Conservation (phyloP, 2,329 filamentous ascomycete genomes). For the Aspergillus thermomutatus region DNA sequence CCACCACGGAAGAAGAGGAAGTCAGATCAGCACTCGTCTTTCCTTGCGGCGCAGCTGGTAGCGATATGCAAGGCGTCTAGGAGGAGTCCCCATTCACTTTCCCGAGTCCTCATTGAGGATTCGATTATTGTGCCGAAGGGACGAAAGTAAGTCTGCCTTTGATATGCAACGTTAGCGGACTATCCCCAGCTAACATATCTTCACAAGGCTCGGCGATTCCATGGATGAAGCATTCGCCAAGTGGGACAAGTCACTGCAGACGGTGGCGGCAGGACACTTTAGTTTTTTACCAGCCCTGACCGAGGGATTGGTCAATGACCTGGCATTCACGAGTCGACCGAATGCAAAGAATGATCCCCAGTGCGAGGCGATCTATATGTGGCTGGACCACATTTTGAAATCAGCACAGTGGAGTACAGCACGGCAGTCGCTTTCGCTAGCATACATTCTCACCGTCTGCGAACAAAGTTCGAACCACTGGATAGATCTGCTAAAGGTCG, state of each 20-base stretch:
- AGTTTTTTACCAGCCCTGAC: conserved; percentile 38
- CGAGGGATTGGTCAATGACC: conserved; percentile 34
- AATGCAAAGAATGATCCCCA: conserved; percentile 26
- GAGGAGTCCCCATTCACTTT: conserved; percentile 18
- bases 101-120: conserved; percentile 26
- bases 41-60: conserved; percentile 23
- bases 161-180: not conserved
- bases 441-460: conserved; percentile 34
- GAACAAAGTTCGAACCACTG: conserved; percentile 31
- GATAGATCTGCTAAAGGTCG: conserved; percentile 22
- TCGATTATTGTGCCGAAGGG: conserved; percentile 22
- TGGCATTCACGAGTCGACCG: conserved; percentile 26
- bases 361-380: conserved; percentile 46
- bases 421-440: conserved; percentile 26
- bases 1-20: conserved; percentile 29
- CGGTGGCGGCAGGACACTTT: conserved; percentile 32
- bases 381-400: conserved; percentile 48
- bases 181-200: not conserved
- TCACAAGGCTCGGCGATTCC: conserved; percentile 23
- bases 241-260: conserved; percentile 37
- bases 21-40: conserved; percentile 18
- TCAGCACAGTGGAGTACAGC: conserved; percentile 35
- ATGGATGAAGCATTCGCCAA: conserved; percentile 28
- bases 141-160: conserved; percentile 25
- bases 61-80: conserved; percentile 25